Evolutionary conservation across 2,329 filamentous ascomycete species (phyloP).

Genomic region (Sporothrix brunneoviolacea): DNA sequence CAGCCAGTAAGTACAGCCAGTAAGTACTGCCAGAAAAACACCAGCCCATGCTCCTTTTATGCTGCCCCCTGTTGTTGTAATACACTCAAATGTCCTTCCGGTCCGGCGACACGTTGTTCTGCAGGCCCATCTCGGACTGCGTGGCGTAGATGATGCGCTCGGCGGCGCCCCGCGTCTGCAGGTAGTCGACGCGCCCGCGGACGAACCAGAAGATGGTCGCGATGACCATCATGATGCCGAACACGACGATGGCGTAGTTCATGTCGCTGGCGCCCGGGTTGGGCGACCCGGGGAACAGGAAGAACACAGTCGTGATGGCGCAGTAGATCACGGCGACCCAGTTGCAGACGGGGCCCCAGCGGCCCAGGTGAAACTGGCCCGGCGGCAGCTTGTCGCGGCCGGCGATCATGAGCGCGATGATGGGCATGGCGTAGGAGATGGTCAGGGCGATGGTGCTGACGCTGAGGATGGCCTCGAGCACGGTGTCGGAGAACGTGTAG

Average conservation of each 20-base stretch:
- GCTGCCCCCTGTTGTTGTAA: too few relatives aligned
- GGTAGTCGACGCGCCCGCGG: constrained; percentile 13
- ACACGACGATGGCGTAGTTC: constrained; percentile 18
- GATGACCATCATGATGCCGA: constrained; percentile 17
- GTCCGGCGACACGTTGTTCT: background rate
- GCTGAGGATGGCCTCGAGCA: constrained; percentile 46
- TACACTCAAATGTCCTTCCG: background rate
- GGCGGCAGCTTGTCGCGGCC: constrained; percentile 47
- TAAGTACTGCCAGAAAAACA: too few relatives aligned
- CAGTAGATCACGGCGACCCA: constrained; percentile 15
- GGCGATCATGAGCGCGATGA: constrained; percentile 38
- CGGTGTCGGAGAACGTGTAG: constrained; percentile 47
- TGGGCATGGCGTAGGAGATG: constrained; percentile 45
- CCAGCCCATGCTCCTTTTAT: too few relatives aligned
- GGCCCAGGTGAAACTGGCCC: constrained; percentile 17
- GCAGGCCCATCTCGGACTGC: background rate
- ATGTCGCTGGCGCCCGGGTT: constrained; percentile 15
- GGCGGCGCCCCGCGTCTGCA: constrained; percentile 6
- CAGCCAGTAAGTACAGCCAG: too few relatives aligned
- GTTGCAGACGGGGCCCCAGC: constrained; percentile 13
- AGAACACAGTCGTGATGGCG: constrained; percentile 18
- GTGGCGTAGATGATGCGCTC: constrained; percentile 13
- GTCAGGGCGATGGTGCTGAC: constrained; percentile 52
- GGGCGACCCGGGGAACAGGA: constrained; percentile 16
- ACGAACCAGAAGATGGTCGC: constrained; percentile 17